Conservation (phyloP, 2,329 filamentous ascomycete genomes). For the Pseudogymnoascus sp. region DNA sequence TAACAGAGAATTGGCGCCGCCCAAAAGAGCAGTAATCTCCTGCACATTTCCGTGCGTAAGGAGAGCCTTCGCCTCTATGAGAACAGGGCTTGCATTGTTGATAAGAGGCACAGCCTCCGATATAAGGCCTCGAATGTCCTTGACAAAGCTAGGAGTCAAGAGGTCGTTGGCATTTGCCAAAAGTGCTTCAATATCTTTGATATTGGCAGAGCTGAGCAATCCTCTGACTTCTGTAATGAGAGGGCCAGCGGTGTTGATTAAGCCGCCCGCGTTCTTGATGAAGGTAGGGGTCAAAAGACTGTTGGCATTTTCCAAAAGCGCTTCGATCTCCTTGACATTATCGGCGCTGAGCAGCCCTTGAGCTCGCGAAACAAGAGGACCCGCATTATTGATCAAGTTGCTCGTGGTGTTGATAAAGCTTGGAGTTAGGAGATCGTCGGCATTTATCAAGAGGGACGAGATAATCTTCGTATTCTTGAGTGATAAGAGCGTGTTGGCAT, state of each 20-base stretch:
- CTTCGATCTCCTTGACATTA: neutral
- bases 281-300: neutral
- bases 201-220: neutral
- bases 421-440: conserved; percentile 19
- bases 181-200: neutral
- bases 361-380: neutral
- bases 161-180: conserved; percentile 16
- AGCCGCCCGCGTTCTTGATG: neutral
- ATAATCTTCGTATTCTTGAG: neutral
- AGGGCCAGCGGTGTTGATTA: neutral
- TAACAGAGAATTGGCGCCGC: conserved; percentile 8
- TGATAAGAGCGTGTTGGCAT: neutral
- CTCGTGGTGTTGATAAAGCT: neutral
- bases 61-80: neutral
- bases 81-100: conserved; percentile 15
- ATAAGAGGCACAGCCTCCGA: conserved; percentile 27
- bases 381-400: neutral
- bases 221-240: neutral
- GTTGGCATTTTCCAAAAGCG: neutral
- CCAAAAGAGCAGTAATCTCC: neutral
- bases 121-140: conserved; percentile 17
- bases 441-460: neutral
- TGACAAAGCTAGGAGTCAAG: conserved; percentile 7
- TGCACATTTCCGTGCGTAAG: neutral
- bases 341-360: neutral